Conservation (phyloP, 2,329 filamentous ascomycete genomes). For the Cordyceps cicadae region DNA sequence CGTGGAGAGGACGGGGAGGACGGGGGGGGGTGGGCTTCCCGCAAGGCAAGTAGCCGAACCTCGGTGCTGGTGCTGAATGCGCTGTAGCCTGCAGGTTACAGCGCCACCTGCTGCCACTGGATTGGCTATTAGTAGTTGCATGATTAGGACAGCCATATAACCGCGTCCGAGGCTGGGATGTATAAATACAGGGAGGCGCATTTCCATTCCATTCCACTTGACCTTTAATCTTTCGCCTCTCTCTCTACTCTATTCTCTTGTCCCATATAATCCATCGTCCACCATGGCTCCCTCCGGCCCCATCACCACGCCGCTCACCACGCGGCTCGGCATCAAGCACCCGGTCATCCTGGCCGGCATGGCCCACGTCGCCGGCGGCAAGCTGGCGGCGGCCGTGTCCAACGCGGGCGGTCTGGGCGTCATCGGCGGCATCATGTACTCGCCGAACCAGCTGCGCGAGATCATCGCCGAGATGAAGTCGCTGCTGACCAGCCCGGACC, state of each 20-base stretch:
- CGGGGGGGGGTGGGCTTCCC: not conserved
- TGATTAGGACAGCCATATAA: not conserved
- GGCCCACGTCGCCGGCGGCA: slow-evolving; percentile 74
- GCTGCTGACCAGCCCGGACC: slow-evolving; percentile 53
- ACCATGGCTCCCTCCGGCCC: slow-evolving; percentile 31
- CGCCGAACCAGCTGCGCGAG: slow-evolving; percentile 61
- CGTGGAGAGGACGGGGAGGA: not conserved
- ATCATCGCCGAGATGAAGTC: slow-evolving; percentile 84
- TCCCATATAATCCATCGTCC: not conserved
- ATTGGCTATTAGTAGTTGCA: too few species aligned
- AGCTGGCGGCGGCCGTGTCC: slow-evolving; percentile 75
- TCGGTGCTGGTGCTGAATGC: not conserved
- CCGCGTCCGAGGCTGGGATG: not conserved
- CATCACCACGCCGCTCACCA: slow-evolving; percentile 69
- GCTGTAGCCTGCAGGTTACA: not conserved
- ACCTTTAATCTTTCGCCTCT: not conserved
- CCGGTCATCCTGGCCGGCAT: slow-evolving; percentile 91
- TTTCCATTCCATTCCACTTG: too few species aligned
- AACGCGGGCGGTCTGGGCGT: slow-evolving; percentile 81
- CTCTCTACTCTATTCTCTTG: not conserved
- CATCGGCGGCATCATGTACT: slow-evolving; percentile 65
- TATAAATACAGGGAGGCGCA: not conserved
- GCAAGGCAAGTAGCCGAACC: slow-evolving; percentile 2
- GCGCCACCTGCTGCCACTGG: not conserved
- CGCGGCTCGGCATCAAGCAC: slow-evolving; percentile 74